Evolutionary conservation across 2,329 filamentous ascomycete species (phyloP), one percentile per base, ranked within the genome.

Genomic region (Penicillium paneum): DNA sequence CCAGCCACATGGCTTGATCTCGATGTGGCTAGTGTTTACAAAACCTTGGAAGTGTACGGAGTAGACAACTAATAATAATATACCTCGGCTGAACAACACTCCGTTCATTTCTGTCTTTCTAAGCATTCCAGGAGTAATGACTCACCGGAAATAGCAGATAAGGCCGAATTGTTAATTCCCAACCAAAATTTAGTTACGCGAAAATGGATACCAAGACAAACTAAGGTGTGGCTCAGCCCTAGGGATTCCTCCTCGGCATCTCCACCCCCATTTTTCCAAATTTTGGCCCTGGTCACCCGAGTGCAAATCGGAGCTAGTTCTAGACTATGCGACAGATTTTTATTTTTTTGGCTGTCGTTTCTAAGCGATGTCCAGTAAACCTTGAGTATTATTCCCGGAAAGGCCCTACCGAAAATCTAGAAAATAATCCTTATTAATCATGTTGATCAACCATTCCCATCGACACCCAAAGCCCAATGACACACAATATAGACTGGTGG

Each of bases 221-320:
- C 40, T 48, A 56, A 59, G 55, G 56, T 63, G 61, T 64, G 61
- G 60, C 62, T 60, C 60, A 64, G 62, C 60, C 62, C 50, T 64
- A 51, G 21, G 51, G 55, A 50, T 36, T 24, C 38, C 35, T 41
- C 42, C 52, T 59, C 55, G 51, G 45, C 19, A 34, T 32, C 52
- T 54, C 52, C 52, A 54, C 52, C 52, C 52, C 52, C 52, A 19
- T 50, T 50, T 32, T 39, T 55, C 50, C 56, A 34, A 40, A 49
- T 47, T 57, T 55, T 52, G 50, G 45, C 54, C 40, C 43, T 52
- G 53, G 52, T 49, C 43, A 55, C 59, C 58, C 53, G 54, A 57
- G 55, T 47, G 34, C 38, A 31, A 49, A 28, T 54, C 39, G 50
- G 40, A 54, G 32, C 52, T 54, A 54, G 52, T 50, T 34, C 39